Conservation (phyloP, 1,284 basidiomycete genomes). For the Hypsizygus ulmarius region DNA sequence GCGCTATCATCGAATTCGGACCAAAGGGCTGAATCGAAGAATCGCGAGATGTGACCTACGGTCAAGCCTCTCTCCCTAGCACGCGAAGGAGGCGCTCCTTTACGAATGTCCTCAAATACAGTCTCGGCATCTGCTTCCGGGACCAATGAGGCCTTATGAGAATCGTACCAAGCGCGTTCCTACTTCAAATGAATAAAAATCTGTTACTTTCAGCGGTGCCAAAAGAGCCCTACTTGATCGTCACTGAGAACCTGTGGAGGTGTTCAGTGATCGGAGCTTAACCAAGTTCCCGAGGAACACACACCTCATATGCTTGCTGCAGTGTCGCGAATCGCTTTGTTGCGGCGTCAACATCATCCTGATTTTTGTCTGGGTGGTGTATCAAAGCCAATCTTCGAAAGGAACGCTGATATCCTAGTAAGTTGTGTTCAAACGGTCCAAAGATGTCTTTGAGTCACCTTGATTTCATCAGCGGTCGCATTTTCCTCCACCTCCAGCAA, state of each 20-base stretch:
- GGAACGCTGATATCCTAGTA: conserved; percentile 54
- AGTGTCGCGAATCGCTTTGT: conserved; percentile 86
- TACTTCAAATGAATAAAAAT: conserved; percentile 42
- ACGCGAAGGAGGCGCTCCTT: conserved; percentile 65
- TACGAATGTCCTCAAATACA: conserved; percentile 82
- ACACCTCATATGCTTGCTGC: conserved; percentile 93
- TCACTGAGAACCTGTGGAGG: conserved; percentile 75
- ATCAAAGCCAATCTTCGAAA: conserved; percentile 82
- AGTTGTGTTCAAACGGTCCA: neutral
- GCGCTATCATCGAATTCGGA: conserved; percentile 67
- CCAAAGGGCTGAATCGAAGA: conserved; percentile 82
- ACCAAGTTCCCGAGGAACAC: conserved; percentile 8
- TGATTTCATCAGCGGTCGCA: conserved; percentile 86
- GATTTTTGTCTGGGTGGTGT: conserved; percentile 91
- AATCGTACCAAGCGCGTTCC: conserved; percentile 98
- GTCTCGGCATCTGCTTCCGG: conserved; percentile 82
- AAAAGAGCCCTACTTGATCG: conserved; percentile 68
- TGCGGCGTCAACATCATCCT: conserved; percentile 78
- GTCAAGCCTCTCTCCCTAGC: conserved; percentile 79
- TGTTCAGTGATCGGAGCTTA: conserved; percentile 6
- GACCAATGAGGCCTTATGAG: conserved; percentile 83
- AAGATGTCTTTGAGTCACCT: conserved; percentile 44
- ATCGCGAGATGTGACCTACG: conserved; percentile 78
- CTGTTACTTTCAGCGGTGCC: neutral
- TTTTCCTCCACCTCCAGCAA: conserved; percentile 77